Base-by-base conservation (phyloP, 2,329 filamentous ascomycete species). In the Penicillium sp. region DNA sequence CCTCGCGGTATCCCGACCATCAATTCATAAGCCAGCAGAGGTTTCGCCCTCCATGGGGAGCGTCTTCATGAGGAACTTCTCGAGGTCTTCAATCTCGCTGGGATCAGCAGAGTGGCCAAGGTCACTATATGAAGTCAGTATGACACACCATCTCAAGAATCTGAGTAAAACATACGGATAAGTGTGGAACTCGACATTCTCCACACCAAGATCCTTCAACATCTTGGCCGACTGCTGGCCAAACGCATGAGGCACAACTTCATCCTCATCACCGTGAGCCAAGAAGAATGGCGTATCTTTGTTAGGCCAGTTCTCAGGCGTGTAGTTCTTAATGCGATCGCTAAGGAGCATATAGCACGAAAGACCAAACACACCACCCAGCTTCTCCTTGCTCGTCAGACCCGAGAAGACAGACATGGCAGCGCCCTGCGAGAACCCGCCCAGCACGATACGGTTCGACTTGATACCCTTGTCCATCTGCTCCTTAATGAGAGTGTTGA, bases 281-380 rank as follows among this genome's bases (percentile, higher is more conserved):
- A 96, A 88, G 73, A 94, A 89, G 57, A 97, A 85, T 1, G 89
- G 88, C 1, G 90, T 96, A 38, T 87, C 79, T 71, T 86, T 84
- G 71, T 90, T 91, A 50, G 81, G 77, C 60, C 76, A 81, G 24
- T 74, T 70, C 39, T 80, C 77, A 2, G 81, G 77, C 15, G 83
- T 70, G 58, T 83, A 76, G 8, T 79, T 79, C 66, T 81, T 78
- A 60, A 90, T 71, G 67, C 86, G 87, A 57, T 81, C 76, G 58
- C 83, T 79, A 43, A 96, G 77, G 18, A 90, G 79, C 61, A 96
- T 74, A 73, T 95, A 97, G 64, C 85, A 87, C 12, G 89, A 94
- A 56, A 97, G 75, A 7, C 87, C 90, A 57, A 96, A 86, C 58
- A 97, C 88, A 57, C 92, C 93, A n/a, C 85, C 93, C 15, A 97